A percentile compares a stretch with the other conserved stretches of the same genome.
Evolutionary conservation across 1,284 basidiomycete species (phyloP).

Genomic region (Trichosporon sp.): DNA sequence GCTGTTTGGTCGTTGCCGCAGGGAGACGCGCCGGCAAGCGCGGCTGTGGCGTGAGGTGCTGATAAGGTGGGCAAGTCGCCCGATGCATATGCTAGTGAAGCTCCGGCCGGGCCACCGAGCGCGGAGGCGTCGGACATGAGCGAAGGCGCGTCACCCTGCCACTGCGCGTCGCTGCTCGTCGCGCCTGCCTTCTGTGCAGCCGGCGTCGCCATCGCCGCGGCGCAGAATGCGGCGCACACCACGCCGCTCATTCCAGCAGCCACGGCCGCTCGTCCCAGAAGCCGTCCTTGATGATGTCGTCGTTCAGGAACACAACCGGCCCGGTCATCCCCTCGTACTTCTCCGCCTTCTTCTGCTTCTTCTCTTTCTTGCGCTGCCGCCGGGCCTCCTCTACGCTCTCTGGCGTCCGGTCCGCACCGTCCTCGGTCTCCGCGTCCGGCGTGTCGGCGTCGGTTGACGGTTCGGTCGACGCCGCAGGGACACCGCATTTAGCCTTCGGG

Average conservation of each 20-base stretch:
- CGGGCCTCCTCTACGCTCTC: neutral
- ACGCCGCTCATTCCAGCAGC: conserved; percentile 32
- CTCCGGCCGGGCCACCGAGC: neutral
- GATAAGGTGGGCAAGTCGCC: neutral
- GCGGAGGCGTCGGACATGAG: neutral
- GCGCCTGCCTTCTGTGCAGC: neutral
- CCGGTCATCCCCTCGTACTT: conserved; percentile 48
- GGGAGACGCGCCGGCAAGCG: neutral
- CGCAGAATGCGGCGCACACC: neutral
- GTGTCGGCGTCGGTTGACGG: neutral
- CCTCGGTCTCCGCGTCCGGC: neutral
- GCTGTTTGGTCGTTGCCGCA: neutral
- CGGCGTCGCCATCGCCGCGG: neutral
- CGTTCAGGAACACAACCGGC: conserved; percentile 61
- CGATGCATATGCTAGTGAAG: neutral
- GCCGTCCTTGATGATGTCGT: conserved; percentile 73
- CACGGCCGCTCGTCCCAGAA: conserved; percentile 64
- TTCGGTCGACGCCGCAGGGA: neutral
- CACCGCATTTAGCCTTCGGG: neutral
- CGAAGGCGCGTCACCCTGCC: neutral
- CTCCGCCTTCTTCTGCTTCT: conserved; percentile 28
- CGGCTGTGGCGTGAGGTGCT: neutral
- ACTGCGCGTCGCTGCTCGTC: too few relatives aligned
- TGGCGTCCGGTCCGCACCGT: neutral
- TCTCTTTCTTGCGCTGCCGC: conserved; percentile 43